Percentiles rank a stretch among this genome's conserved stretches.
phyloP scores from a whole-genome alignment of 345 rosid species.

The Brassica cretica region DNA sequence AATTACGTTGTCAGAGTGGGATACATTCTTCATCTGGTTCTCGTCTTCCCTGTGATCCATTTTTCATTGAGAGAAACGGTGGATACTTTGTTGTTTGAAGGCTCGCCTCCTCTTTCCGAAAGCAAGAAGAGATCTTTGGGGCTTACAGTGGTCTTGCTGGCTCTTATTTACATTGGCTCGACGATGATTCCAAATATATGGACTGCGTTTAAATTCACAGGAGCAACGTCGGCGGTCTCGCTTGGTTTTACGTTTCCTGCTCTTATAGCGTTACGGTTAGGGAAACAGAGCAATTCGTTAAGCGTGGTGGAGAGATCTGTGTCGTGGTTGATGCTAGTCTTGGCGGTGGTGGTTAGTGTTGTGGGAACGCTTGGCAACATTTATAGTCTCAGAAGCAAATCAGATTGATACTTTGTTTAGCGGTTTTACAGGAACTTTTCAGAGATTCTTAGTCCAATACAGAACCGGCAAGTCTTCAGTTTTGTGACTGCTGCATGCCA shows the following conservation, averaged over 20 bases:
- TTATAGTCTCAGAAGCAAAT: constrained; percentile 55
- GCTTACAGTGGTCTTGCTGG: constrained; percentile 61
- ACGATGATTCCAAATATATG: constrained; percentile 94
- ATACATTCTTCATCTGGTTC: constrained; percentile 85
- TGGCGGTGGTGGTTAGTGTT: constrained; percentile 70
- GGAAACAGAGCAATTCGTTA: constrained; percentile 53
- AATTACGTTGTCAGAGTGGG: constrained; percentile 84
- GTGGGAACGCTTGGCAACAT: constrained; percentile 76
- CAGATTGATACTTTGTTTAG: constrained; percentile 34
- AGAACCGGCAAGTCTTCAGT: not conserved
- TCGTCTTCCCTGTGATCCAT: constrained; percentile 96
- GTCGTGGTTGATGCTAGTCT: constrained; percentile 71
- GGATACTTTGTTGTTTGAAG: constrained; percentile 62
- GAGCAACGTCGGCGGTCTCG: constrained; percentile 97
- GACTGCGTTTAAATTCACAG: constrained; percentile 97
- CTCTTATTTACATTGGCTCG: constrained; percentile 71
- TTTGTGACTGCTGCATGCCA: constrained; percentile 13
- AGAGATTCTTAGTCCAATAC: constrained; percentile 14
- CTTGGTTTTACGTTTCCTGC: constrained; percentile 93
- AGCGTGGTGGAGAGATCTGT: constrained; percentile 48
- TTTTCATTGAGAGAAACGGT: constrained; percentile 91
- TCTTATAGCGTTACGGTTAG: constrained; percentile 68
- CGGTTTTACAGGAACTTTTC: not conserved
- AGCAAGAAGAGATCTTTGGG: constrained; percentile 76
- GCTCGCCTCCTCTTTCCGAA: constrained; percentile 71